Conservation (phyloP, 768 basidiomycete species). For the Leccinum subgranulosum region DNA sequence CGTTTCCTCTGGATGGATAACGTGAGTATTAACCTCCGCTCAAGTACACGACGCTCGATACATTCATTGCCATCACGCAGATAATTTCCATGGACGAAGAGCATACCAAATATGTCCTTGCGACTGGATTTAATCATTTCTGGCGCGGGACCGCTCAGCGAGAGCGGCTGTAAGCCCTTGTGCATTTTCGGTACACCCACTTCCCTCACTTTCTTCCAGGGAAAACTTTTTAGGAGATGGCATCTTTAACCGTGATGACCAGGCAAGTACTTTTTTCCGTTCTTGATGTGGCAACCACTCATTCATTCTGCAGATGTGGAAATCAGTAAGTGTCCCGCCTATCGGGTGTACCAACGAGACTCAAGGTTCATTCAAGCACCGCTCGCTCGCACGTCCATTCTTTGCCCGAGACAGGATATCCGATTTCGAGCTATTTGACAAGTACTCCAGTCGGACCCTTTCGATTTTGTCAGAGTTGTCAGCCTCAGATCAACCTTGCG, state of each 20-base stretch:
- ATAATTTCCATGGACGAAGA: constrained; percentile 75
- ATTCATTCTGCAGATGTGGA: constrained; percentile 47
- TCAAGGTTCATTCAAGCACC: constrained; percentile 44
- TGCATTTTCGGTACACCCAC: not conserved
- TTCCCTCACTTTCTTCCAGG: constrained; percentile 23
- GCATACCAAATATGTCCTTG: constrained; percentile 59
- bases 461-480: constrained; percentile 44
- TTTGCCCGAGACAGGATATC: constrained; percentile 70
- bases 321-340: constrained; percentile 42
- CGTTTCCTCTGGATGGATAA: constrained; percentile 68
- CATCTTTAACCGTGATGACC: constrained; percentile 76
- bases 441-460: constrained; percentile 46
- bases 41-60: not conserved
- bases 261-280: constrained; percentile 36
- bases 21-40: constrained; percentile 39
- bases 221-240: constrained; percentile 64
- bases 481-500: constrained; percentile 42
- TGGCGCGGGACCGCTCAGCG: constrained; percentile 64
- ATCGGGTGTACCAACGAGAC: not conserved
- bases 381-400: constrained; percentile 66
- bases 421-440: constrained; percentile 68
- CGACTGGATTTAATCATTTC: constrained; percentile 65
- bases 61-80: constrained; percentile 30
- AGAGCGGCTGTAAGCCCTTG: constrained; percentile 54
- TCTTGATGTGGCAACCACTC: constrained; percentile 1